phyloP scores from a whole-genome alignment of 331 rosid genomes.

The Malus hybrid region DNA sequence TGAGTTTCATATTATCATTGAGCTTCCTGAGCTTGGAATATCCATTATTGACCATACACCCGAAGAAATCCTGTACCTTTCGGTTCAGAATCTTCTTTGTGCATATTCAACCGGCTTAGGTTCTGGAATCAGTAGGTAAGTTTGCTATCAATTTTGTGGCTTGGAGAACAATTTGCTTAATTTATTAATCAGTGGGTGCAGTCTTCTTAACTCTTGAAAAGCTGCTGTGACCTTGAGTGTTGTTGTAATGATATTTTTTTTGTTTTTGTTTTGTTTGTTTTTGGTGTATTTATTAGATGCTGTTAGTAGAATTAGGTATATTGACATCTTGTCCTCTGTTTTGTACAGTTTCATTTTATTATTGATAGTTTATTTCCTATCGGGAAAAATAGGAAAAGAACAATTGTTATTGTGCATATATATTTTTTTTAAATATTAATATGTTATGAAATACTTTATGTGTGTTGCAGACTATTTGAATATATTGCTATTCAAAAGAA shows the following conservation, averaged over 20 bases:
- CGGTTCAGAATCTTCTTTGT: slow-evolving; percentile 78
- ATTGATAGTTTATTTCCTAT: background rate
- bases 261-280: background rate
- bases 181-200: background rate
- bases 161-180: background rate
- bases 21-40: slow-evolving; percentile 90
- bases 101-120: slow-evolving; percentile 92
- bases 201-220: background rate
- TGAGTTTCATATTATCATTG: slow-evolving; percentile 76
- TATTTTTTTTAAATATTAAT: background rate
- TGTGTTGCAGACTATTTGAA: background rate
- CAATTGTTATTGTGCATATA: background rate
- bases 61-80: slow-evolving; percentile 82
- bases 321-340: background rate
- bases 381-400: too few relatives aligned
- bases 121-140: slow-evolving; percentile 89
- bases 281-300: background rate
- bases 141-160: slow-evolving; percentile 17
- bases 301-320: background rate
- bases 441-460: background rate
- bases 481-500: background rate
- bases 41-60: slow-evolving; percentile 94
- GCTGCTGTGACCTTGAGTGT: background rate
- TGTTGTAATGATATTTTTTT: background rate
- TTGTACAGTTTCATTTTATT: background rate